Conservation (phyloP, 495 filamentous ascomycete species). For the Letharia columbiana region DNA sequence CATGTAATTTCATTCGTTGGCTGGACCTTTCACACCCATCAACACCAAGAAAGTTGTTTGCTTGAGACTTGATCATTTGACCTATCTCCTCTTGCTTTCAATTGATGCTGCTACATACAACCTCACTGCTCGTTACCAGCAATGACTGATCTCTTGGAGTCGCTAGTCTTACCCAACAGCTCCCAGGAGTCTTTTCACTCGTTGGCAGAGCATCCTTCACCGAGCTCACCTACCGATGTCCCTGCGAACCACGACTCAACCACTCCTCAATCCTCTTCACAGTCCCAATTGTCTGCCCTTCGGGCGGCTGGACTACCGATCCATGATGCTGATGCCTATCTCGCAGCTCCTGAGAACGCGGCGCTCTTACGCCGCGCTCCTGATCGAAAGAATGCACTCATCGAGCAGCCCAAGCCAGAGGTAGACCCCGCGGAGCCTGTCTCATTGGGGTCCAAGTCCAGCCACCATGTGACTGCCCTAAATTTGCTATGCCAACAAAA, state of each 20-base stretch:
- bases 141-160: conserved; percentile 16
- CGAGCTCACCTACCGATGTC: conserved; percentile 1
- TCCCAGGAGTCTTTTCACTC: conserved; percentile 25
- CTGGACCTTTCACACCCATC: background rate
- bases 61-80: background rate
- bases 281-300: conserved; percentile 12
- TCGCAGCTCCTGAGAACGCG: conserved; percentile 18
- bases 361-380: conserved; percentile 4
- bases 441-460: conserved; percentile 21
- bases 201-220: conserved; percentile 14
- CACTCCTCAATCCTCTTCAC: background rate
- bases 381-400: background rate
- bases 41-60: background rate
- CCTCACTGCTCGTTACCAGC: background rate
- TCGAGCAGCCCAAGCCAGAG: background rate
- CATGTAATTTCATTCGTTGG: background rate
- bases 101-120: background rate
- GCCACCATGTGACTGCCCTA: conserved; percentile 17
- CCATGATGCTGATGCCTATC: conserved; percentile 19
- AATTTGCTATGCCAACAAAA: conserved; percentile 23
- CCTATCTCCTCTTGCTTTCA: background rate
- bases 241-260: background rate
- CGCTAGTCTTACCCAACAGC: conserved; percentile 12
- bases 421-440: conserved; percentile 11
- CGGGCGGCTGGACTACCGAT: conserved; percentile 20